Conservation (phyloP, 441 rosid genomes). For the Mallotus repandus region DNA sequence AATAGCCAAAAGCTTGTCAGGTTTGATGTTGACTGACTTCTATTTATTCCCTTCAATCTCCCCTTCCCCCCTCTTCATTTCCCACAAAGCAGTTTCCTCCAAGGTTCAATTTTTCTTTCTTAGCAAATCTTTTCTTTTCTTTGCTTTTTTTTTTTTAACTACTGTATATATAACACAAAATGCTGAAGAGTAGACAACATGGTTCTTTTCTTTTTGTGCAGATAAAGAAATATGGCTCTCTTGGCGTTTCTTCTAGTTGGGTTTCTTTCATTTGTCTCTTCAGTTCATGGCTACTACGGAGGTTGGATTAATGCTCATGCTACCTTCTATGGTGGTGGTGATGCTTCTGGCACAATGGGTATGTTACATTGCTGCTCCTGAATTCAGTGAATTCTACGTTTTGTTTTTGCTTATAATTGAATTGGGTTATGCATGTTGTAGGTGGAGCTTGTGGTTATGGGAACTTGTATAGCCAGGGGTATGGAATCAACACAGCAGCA, state of each 20-base stretch:
- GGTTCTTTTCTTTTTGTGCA: conserved; percentile 15
- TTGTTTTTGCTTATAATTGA: background rate
- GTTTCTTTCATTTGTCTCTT: conserved; percentile 38
- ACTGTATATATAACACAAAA: background rate
- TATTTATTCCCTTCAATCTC: conserved; percentile 35
- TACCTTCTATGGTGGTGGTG: conserved; percentile 93
- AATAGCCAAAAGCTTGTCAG: conserved; percentile 25
- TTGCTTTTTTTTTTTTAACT: background rate
- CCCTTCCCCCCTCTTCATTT: conserved; percentile 21
- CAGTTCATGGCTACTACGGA: conserved; percentile 45
- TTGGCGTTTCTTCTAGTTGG: conserved; percentile 25
- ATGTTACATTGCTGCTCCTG: background rate
- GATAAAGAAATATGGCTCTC: conserved; percentile 35
- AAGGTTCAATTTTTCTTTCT: conserved; percentile 20
- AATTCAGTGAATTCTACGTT: background rate
- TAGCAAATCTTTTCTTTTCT: background rate
- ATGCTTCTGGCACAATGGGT: conserved; percentile 98
- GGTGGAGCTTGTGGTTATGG: conserved; percentile 47
- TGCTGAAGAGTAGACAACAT: background rate
- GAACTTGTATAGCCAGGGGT: conserved; percentile 36
- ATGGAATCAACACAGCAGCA: conserved; percentile 41
- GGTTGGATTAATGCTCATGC: conserved; percentile 88
- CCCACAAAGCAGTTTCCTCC: conserved; percentile 27
- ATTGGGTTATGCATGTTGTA: conserved; percentile 7
- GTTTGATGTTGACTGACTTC: conserved; percentile 34